These are phyloP conservation scores for Mangifera indica DNA, from an alignment of 345 rosid genomes.

Conservation along the genomic window DNA sequence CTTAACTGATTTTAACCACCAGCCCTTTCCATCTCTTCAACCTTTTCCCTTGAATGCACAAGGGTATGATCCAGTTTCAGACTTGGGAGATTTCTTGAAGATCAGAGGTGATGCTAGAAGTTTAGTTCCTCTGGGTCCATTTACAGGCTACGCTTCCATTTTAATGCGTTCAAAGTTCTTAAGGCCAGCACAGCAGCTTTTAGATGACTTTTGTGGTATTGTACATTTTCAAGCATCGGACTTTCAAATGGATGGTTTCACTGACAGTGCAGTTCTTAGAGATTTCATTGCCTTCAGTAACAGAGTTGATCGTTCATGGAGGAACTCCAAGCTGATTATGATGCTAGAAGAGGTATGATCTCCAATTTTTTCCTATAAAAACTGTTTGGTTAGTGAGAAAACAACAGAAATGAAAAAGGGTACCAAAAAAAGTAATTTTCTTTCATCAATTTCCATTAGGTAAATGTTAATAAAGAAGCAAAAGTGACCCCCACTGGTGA, in stretches of 20 bases:
- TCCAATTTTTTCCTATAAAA: not conserved
- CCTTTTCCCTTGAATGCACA: slow-evolving; percentile 12
- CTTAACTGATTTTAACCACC: not conserved
- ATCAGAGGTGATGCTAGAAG: slow-evolving; percentile 25
- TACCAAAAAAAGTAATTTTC: too few species aligned
- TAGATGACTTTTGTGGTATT: slow-evolving; percentile 33
- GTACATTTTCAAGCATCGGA: slow-evolving; percentile 9
- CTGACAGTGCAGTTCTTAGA: slow-evolving; percentile 18
- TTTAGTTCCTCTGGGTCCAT: slow-evolving; percentile 37
- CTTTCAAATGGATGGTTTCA: slow-evolving; percentile 18
- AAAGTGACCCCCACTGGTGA: too few species aligned
- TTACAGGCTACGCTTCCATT: slow-evolving; percentile 37
- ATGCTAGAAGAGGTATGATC: slow-evolving; percentile 45
- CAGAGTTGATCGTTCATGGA: slow-evolving; percentile 27
- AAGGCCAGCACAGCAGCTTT: slow-evolving; percentile 36
- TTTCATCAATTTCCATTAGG: not conserved
- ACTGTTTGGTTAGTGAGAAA: slow-evolving; percentile 11
- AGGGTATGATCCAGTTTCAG: slow-evolving; percentile 5
- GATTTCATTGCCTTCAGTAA: slow-evolving; percentile 25
- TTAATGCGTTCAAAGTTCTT: slow-evolving; percentile 34
- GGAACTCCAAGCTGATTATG: slow-evolving; percentile 34
- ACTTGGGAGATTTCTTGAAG: slow-evolving; percentile 21
- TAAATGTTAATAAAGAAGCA: too few species aligned
- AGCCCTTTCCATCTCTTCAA: slow-evolving; percentile 19
- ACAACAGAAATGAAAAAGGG: not conserved